These are phyloP conservation scores for Geotrichum carabidarum DNA, from an alignment of 1,139 yeast species.

Conservation along the genomic window DNA sequence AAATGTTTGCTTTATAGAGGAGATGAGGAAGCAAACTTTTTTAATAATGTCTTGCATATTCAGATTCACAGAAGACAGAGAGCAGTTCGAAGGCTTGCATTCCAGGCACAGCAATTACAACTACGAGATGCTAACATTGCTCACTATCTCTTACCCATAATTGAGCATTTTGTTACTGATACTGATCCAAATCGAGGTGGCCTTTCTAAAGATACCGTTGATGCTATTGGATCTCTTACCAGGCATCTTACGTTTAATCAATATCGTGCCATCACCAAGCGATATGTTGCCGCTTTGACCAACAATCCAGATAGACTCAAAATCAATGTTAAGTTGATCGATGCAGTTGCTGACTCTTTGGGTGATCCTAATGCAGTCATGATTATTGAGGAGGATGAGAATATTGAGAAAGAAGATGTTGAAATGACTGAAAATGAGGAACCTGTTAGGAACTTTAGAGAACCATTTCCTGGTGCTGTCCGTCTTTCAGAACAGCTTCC, in stretches of 20 bases:
- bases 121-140: slow-evolving; percentile 60
- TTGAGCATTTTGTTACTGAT: slow-evolving; percentile 61
- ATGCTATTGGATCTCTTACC: slow-evolving; percentile 56
- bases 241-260: slow-evolving; percentile 71
- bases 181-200: slow-evolving; percentile 61
- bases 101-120: slow-evolving; percentile 34
- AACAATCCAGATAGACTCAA: slow-evolving; percentile 51
- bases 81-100: slow-evolving; percentile 62
- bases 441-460: slow-evolving; percentile 7
- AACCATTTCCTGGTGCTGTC: slow-evolving; percentile 22
- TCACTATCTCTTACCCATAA: slow-evolving; percentile 75
- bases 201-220: slow-evolving; percentile 67
- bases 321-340: slow-evolving; percentile 58
- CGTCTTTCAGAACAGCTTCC: slow-evolving; percentile 34
- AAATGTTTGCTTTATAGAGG: slow-evolving; percentile 52
- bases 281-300: slow-evolving; percentile 59
- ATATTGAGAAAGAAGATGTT: slow-evolving; percentile 17
- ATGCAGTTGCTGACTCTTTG: slow-evolving; percentile 57
- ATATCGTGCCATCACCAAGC: slow-evolving; percentile 64
- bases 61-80: slow-evolving; percentile 83
- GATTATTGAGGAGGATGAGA: slow-evolving; percentile 9
- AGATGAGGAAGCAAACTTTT: slow-evolving; percentile 83
- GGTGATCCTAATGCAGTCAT: slow-evolving; percentile 17
- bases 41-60: slow-evolving; percentile 72
- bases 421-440: slow-evolving; percentile 28